These are phyloP conservation scores for Cocos nucifera DNA, from an alignment of 176 grass and related monocot species.

Conservation along the genomic window DNA sequence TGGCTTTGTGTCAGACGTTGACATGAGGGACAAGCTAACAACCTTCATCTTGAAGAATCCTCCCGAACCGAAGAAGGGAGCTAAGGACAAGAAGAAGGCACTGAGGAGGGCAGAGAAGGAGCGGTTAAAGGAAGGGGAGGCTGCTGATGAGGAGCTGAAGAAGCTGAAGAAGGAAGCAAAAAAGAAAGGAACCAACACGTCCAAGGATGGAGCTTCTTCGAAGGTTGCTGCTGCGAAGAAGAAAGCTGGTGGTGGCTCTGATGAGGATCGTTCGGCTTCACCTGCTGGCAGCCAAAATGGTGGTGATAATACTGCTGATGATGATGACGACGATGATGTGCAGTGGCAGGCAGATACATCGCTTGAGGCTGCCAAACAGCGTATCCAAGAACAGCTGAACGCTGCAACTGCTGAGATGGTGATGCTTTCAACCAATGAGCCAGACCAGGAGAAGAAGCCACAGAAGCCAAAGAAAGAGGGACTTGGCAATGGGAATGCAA, in stretches of 20 bases:
- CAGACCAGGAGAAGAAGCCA: slow-evolving; percentile 34
- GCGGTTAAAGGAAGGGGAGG: slow-evolving; percentile 4
- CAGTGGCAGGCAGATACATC: slow-evolving; percentile 88
- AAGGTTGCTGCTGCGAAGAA: slow-evolving; percentile 28
- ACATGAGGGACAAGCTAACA: slow-evolving; percentile 7
- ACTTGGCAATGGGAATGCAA: slow-evolving; percentile 8
- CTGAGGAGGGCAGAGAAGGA: slow-evolving; percentile 5
- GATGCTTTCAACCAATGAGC: slow-evolving; percentile 44
- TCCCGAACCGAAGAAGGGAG: slow-evolving; percentile 3
- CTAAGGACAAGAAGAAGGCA: slow-evolving; percentile 4
- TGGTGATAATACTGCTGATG: slow-evolving; percentile 24
- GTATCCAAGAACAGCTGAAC: slow-evolving; percentile 71
- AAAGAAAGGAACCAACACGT: neutral
- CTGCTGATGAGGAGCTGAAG: slow-evolving; percentile 4
- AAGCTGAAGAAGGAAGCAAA: slow-evolving; percentile 10
- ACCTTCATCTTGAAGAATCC: slow-evolving; percentile 7
- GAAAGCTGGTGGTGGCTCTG: slow-evolving; percentile 31
- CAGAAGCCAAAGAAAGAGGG: slow-evolving; percentile 11
- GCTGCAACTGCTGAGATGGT: slow-evolving; percentile 89
- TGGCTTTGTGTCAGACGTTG: neutral
- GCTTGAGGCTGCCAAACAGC: slow-evolving; percentile 49
- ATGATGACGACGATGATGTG: slow-evolving; percentile 51
- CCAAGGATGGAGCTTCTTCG: slow-evolving; percentile 5
- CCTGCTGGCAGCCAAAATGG: slow-evolving; percentile 34
- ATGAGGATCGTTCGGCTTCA: slow-evolving; percentile 61